A percentile compares a stretch with the other conserved stretches of the same genome.
Evolutionary conservation across 2,329 filamentous ascomycete species (phyloP).

Genomic region (Aspergillus transmontanensis): DNA sequence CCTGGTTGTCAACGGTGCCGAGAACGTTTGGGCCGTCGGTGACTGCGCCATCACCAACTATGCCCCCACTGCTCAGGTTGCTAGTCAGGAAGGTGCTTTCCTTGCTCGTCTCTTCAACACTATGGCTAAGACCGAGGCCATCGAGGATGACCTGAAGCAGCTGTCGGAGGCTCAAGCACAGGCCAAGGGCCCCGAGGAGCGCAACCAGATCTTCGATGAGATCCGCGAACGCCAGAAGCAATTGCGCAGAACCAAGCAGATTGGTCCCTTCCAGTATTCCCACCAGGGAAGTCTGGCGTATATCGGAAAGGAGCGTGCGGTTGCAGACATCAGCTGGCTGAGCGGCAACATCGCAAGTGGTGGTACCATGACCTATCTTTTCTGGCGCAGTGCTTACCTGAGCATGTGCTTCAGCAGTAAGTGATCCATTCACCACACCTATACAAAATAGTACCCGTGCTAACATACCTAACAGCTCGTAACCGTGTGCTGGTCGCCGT

Average conservation of each 20-base stretch:
- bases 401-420: constrained; percentile 99
- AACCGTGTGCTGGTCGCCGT: constrained; percentile 91
- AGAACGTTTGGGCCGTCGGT: constrained; percentile 96
- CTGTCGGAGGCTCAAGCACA: constrained; percentile 68
- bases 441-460: not conserved
- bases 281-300: constrained; percentile 97
- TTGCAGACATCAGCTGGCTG: constrained; percentile 96
- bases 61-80: constrained; percentile 95
- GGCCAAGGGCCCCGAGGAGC: constrained; percentile 64
- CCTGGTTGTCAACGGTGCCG: constrained; percentile 93
- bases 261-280: constrained; percentile 97
- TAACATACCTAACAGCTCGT: constrained; percentile 61
- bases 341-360: constrained; percentile 94
- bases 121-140: constrained; percentile 89
- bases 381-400: constrained; percentile 97
- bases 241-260: constrained; percentile 84
- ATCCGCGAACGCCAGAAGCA: constrained; percentile 87
- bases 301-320: constrained; percentile 96
- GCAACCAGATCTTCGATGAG: constrained; percentile 65
- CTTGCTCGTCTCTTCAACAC: constrained; percentile 96
- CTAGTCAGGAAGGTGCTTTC: constrained; percentile 92
- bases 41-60: constrained; percentile 98
- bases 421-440: constrained; percentile 44
- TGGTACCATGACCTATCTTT: constrained; percentile 92
- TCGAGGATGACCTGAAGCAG: constrained; percentile 73